Conservation (phyloP, 768 basidiomycete species). For the Suillus paluster region DNA sequence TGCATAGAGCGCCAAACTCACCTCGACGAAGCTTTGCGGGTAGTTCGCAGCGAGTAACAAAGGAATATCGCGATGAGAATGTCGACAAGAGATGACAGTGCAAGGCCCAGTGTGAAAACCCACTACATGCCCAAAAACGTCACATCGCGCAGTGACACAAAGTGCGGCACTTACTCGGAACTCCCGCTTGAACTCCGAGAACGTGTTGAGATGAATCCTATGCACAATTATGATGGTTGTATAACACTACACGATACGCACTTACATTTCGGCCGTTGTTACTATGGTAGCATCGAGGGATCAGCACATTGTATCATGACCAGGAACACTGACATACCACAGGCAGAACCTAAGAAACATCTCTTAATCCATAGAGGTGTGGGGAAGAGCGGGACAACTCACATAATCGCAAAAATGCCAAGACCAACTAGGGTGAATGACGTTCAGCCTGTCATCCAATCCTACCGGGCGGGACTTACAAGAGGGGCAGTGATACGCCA, state of each 20-base stretch:
- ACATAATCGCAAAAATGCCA: conserved; percentile 38
- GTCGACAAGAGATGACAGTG: conserved; percentile 53
- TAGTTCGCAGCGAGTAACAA: conserved; percentile 46
- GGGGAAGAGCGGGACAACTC: conserved; percentile 11
- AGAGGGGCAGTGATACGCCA: conserved; percentile 37
- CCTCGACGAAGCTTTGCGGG: conserved; percentile 46
- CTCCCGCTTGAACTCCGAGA: conserved; percentile 25
- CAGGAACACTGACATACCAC: conserved; percentile 21
- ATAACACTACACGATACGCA: not conserved
- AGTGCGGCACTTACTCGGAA: conserved; percentile 22
- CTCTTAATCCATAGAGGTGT: not conserved
- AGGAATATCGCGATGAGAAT: conserved; percentile 52
- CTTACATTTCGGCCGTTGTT: conserved; percentile 37
- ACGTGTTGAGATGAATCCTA: conserved; percentile 33
- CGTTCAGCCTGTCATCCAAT: not conserved
- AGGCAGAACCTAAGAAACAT: conserved; percentile 37
- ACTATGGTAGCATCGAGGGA: conserved; percentile 25
- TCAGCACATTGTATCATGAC: conserved; percentile 15
- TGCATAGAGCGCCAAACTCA: conserved; percentile 10
- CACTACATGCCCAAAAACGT: conserved; percentile 37
- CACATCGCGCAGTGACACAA: conserved; percentile 8
- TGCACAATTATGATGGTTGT: not conserved
- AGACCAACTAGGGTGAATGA: conserved; percentile 22
- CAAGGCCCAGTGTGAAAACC: conserved; percentile 55
- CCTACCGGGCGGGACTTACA: conserved; percentile 31